These are phyloP conservation scores for Carallia pectinifolia DNA, from an alignment of 345 rosid species.

Conservation along the genomic window DNA sequence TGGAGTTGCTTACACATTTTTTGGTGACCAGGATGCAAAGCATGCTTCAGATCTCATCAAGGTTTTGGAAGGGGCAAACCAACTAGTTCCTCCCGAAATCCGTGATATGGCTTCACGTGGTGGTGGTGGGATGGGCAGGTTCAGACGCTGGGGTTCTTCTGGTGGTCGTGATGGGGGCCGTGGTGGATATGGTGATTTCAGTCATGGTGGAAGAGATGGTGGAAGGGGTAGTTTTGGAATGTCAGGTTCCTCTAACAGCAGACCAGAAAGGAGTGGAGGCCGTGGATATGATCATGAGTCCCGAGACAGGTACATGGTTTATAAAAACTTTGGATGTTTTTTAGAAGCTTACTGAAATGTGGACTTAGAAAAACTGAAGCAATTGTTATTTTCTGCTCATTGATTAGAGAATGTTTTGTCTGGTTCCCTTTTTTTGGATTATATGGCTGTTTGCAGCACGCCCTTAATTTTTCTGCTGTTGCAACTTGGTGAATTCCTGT, in stretches of 20 bases:
- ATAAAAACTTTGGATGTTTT: neutral
- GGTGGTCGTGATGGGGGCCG: slow-evolving; percentile 69
- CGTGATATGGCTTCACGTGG: slow-evolving; percentile 86
- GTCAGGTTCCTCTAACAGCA: slow-evolving; percentile 22
- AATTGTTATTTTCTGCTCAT: too few species aligned
- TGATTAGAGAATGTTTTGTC: neutral
- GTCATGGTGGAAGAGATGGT: slow-evolving; percentile 55
- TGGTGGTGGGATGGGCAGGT: slow-evolving; percentile 68
- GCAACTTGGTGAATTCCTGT: neutral
- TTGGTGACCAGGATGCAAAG: slow-evolving; percentile 89
- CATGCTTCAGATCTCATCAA: slow-evolving; percentile 84
- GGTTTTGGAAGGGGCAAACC: slow-evolving; percentile 90
- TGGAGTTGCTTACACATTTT: slow-evolving; percentile 79
- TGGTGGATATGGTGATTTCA: slow-evolving; percentile 45
- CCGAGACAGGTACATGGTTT: slow-evolving; percentile 58
- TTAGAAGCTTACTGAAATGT: neutral
- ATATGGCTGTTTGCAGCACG: neutral
- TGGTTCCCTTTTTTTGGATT: neutral
- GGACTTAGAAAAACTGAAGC: too few species aligned
- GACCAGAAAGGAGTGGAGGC: slow-evolving; percentile 45
- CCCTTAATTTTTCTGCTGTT: neutral
- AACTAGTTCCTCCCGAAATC: slow-evolving; percentile 76
- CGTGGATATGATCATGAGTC: slow-evolving; percentile 48
- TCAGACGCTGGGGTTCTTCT: slow-evolving; percentile 72
- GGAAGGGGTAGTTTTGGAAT: slow-evolving; percentile 54